Conservation (phyloP, 768 basidiomycete genomes). For the Asterophora lycoperdoides region DNA sequence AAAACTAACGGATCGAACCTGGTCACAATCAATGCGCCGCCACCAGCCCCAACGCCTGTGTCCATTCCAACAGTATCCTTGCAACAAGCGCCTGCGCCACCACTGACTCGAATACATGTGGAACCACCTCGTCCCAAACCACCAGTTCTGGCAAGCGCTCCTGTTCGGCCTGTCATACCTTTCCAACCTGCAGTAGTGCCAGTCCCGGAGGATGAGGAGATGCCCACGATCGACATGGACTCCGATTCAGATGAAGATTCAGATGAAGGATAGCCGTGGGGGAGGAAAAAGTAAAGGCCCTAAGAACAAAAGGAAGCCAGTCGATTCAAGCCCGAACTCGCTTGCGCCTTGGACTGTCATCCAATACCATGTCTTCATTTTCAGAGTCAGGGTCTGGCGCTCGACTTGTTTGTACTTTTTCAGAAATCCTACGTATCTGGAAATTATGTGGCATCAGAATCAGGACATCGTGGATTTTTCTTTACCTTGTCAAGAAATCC, state of each 20-base stretch:
- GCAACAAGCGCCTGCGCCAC: neutral
- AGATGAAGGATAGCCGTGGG: slow-evolving; percentile 42
- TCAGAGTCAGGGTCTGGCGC: slow-evolving; percentile 27
- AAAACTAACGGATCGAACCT: neutral
- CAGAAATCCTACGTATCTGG: slow-evolving; percentile 11
- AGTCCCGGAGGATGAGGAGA: slow-evolving; percentile 38
- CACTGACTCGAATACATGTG: neutral
- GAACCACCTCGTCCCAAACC: slow-evolving; percentile 2
- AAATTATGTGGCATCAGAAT: neutral
- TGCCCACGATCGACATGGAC: slow-evolving; percentile 73
- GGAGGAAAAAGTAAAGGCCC: neutral
- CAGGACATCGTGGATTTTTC: neutral
- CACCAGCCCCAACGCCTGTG: neutral
- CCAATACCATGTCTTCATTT: slow-evolving; percentile 26
- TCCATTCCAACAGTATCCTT: neutral
- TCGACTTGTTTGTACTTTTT: slow-evolving; percentile 5
- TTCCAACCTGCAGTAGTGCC: neutral
- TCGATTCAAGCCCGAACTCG: slow-evolving; percentile 26
- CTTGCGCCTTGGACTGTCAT: slow-evolving; percentile 28
- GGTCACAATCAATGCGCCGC: neutral
- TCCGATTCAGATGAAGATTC: slow-evolving; percentile 78
- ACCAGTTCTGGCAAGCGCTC: neutral
- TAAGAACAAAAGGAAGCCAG: neutral
- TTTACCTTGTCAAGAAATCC: slow-evolving; percentile 52
- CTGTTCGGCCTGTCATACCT: neutral